Conservation (phyloP, 148 eudicot species). For the Amaranthus palmeri region DNA sequence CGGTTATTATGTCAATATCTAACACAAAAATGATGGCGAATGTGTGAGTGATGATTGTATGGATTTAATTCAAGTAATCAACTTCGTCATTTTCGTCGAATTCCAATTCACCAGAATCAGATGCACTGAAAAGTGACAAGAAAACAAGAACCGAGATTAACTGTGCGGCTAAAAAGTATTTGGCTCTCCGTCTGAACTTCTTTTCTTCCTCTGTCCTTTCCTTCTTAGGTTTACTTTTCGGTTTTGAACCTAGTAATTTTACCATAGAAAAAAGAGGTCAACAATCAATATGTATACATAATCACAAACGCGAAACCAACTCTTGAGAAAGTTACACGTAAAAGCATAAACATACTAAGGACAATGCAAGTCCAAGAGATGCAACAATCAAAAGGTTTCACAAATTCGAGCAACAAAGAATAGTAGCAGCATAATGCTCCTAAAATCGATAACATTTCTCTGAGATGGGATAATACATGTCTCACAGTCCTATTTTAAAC, state of each 20-base stretch:
- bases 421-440: too few species aligned
- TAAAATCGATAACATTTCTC: not conserved
- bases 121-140: slow-evolving; percentile 63
- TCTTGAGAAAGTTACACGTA: not conserved
- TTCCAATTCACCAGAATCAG: slow-evolving; percentile 54
- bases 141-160: slow-evolving; percentile 65
- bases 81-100: slow-evolving; percentile 61
- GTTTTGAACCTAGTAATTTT: slow-evolving; percentile 54
- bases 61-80: slow-evolving; percentile 29
- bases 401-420: not conserved
- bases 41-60: not conserved
- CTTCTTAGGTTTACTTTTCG: slow-evolving; percentile 67
- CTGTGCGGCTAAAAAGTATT: slow-evolving; percentile 78
- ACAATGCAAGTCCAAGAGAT: not conserved
- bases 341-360: not conserved
- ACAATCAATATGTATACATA: not conserved
- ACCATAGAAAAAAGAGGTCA: not conserved
- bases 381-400: not conserved
- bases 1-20: slow-evolving; percentile 12
- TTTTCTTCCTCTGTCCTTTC: slow-evolving; percentile 82
- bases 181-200: slow-evolving; percentile 68
- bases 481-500: not conserved
- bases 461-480: not conserved
- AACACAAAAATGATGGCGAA: slow-evolving; percentile 15
- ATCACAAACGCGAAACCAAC: not conserved